Conservation (phyloP, 768 basidiomycete species). For the Mycena leptocephala region DNA sequence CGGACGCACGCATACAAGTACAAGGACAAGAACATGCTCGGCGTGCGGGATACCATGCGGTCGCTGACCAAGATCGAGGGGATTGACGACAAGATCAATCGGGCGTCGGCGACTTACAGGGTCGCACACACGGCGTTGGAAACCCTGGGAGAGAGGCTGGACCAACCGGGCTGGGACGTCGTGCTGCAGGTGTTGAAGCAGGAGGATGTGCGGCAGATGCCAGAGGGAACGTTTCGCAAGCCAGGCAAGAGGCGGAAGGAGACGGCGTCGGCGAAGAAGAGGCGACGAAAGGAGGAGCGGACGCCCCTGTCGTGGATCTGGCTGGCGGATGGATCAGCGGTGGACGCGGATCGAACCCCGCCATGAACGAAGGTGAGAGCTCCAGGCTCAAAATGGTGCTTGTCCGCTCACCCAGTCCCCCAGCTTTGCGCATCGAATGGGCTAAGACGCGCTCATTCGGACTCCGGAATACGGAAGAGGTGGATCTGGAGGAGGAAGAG, state of each 20-base stretch:
- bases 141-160: background rate
- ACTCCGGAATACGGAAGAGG: constrained; percentile 26
- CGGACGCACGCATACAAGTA: constrained; percentile 8
- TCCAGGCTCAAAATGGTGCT: no score
- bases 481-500: constrained; percentile 30
- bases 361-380: constrained; percentile 18
- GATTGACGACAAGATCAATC: background rate
- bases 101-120: background rate
- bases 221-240: constrained; percentile 3
- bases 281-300: background rate
- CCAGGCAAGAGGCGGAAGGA: background rate
- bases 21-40: background rate
- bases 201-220: constrained; percentile 19
- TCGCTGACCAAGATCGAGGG: background rate
- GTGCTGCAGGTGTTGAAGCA: background rate
- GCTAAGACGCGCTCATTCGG: constrained; percentile 12
- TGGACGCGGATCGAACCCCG: constrained; percentile 8
- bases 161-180: background rate
- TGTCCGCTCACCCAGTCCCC: background rate
- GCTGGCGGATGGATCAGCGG: constrained; percentile 19
- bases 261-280: background rate
- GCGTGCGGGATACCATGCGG: background rate
- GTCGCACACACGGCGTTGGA: background rate
- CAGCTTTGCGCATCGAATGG: constrained; percentile 31
- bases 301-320: constrained; percentile 15